Evolutionary conservation across 108 stramenopile genomes (phyloP).

Genomic region (Cyclotella cryptica): DNA sequence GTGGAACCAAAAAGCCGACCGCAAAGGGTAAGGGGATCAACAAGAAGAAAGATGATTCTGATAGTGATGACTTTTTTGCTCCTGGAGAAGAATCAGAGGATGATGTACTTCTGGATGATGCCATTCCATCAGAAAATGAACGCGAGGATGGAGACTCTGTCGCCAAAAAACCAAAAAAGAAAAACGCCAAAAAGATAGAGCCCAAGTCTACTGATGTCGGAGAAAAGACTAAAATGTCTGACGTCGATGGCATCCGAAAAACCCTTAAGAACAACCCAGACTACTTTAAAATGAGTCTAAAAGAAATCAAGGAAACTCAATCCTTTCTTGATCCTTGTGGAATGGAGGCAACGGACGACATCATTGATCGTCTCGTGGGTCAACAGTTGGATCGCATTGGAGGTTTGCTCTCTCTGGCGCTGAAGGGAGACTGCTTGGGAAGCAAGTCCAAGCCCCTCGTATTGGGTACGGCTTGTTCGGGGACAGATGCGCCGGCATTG

Average conservation of each 20-base stretch:
- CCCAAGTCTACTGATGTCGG: conserved; percentile 8
- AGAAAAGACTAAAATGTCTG: conserved; percentile 50
- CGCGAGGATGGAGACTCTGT: conserved; percentile 9
- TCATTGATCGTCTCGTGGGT: conserved; percentile 67
- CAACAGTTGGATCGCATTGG: conserved; percentile 67
- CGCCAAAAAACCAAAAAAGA: conserved; percentile 9
- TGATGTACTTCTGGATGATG: conserved; percentile 15
- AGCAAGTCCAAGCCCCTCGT: conserved; percentile 44
- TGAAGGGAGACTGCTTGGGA: conserved; percentile 33
- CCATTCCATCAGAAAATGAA: not conserved
- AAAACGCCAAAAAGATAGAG: not conserved
- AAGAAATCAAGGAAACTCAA: conserved; percentile 44
- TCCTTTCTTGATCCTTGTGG: conserved; percentile 76
- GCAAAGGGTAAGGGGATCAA: conserved; percentile 1
- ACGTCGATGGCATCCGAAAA: conserved; percentile 32
- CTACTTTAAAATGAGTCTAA: conserved; percentile 40
- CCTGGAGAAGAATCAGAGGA: conserved; percentile 5
- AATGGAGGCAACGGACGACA: conserved; percentile 80
- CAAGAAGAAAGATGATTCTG: conserved; percentile 10
- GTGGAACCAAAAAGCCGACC: not conserved
- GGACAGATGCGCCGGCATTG: conserved; percentile 83
- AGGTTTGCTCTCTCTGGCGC: conserved; percentile 42
- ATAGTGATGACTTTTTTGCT: conserved; percentile 13
- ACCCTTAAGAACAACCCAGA: conserved; percentile 50
- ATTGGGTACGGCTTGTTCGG: conserved; percentile 75